Conservation (phyloP, 2,329 filamentous ascomycete species). For the Colletotrichum sp. region DNA sequence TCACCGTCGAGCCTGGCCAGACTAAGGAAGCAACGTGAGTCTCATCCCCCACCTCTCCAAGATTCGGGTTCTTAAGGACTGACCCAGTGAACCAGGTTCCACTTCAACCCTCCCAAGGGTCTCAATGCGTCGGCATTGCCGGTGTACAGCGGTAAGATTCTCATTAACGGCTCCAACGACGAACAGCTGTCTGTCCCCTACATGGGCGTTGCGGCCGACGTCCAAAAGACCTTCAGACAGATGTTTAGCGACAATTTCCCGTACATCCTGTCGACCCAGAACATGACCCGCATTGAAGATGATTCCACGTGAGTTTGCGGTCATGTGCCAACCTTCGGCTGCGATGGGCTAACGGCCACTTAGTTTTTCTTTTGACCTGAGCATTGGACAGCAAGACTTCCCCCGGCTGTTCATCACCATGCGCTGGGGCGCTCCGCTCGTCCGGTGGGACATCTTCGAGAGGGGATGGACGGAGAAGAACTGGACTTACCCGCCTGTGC, state of each 20-base stretch:
- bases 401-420: neutral
- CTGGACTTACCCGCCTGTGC: slow-evolving; percentile 45
- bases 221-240: neutral
- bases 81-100: slow-evolving; percentile 18
- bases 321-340: too few species aligned
- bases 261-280: neutral
- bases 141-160: slow-evolving; percentile 49
- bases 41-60: too few species aligned
- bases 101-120: slow-evolving; percentile 30
- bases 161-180: slow-evolving; percentile 42
- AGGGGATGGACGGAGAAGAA: slow-evolving; percentile 39
- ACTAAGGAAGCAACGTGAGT: slow-evolving; percentile 23
- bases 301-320: slow-evolving; percentile 5
- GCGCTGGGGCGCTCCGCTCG: slow-evolving; percentile 3
- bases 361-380: slow-evolving; percentile 20
- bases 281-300: neutral
- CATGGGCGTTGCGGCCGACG: slow-evolving; percentile 23
- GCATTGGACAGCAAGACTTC: slow-evolving; percentile 5
- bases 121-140: slow-evolving; percentile 37
- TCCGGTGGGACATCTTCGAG: slow-evolving; percentile 38
- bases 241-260: neutral
- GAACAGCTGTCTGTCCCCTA: slow-evolving; percentile 49
- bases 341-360: neutral
- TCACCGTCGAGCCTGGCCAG: slow-evolving; percentile 30
- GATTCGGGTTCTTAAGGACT: neutral